Evolutionary conservation across 768 basidiomycete species (phyloP).

Genomic region (Lactifluus volemus): DNA sequence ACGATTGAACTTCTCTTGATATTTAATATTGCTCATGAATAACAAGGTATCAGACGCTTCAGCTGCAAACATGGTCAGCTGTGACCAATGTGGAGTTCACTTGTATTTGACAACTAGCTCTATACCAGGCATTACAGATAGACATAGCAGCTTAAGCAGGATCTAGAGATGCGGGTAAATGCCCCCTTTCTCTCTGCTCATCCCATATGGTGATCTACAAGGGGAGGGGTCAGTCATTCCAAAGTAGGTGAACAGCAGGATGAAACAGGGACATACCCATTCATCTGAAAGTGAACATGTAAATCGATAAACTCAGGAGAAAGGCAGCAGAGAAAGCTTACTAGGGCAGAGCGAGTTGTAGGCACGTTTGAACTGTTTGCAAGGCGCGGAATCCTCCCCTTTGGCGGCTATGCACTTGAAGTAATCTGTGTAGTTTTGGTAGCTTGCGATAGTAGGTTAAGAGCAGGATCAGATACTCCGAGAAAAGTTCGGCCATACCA

Average conservation of each 20-base stretch:
- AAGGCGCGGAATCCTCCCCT: constrained; percentile 96
- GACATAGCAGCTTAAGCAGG: constrained; percentile 34
- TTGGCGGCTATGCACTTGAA: constrained; percentile 96
- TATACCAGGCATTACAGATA: neutral
- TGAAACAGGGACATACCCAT: constrained; percentile 54
- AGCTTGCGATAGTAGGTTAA: constrained; percentile 35
- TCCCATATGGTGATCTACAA: constrained; percentile 79
- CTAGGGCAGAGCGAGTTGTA: constrained; percentile 98
- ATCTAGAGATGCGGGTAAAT: constrained; percentile 88
- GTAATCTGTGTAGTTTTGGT: constrained; percentile 97
- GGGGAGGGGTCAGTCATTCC: neutral
- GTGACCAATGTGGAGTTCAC: neutral
- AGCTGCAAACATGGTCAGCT: neutral
- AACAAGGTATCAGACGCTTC: neutral
- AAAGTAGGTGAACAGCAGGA: neutral
- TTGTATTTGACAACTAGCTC: neutral
- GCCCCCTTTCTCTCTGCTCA: constrained; percentile 88
- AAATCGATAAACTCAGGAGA: constrained; percentile 1
- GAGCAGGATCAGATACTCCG: neutral
- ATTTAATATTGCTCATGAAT: too few species aligned
- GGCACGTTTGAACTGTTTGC: constrained; percentile 96
- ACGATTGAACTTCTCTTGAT: neutral
- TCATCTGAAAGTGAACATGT: constrained; percentile 48
- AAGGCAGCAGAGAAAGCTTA: constrained; percentile 37
- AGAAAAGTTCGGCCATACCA: constrained; percentile 48